A percentile compares a stretch with the other conserved stretches of the same genome.
Evolutionary conservation across 176 grass and related monocot genomes (phyloP).

Genomic region (maize (Zea mays)): DNA sequence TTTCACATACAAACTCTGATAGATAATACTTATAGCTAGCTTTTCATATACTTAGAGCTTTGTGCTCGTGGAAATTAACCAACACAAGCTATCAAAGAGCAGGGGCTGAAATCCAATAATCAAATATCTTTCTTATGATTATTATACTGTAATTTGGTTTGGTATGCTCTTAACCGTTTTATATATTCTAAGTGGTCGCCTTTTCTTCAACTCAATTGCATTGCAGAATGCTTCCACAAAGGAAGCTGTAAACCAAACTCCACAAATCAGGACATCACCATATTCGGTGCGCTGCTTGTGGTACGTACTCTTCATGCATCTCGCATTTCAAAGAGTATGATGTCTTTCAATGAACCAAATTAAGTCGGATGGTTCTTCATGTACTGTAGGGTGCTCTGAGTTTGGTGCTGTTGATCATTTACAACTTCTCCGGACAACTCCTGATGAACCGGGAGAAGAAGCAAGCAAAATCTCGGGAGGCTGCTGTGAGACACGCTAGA

Average conservation of each 20-base stretch:
- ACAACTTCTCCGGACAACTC: slow-evolving; percentile 94
- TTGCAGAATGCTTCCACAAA: slow-evolving; percentile 76
- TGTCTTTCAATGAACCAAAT: too few relatives aligned
- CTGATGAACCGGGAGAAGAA: slow-evolving; percentile 75
- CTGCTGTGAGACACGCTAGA: slow-evolving; percentile 65
- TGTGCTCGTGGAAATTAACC: background rate
- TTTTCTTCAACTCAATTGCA: background rate
- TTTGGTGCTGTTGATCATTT: slow-evolving; percentile 75
- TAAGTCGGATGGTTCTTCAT: too few relatives aligned
- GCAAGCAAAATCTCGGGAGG: slow-evolving; percentile 90
- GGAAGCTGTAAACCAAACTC: slow-evolving; percentile 73
- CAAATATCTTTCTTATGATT: background rate
- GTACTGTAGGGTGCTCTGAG: slow-evolving; percentile 58
- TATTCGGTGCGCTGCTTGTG: slow-evolving; percentile 79
- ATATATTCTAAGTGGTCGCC: background rate
- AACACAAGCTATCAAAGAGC: background rate
- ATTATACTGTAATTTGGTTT: background rate
- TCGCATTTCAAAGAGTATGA: too few relatives aligned
- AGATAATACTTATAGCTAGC: too few relatives aligned
- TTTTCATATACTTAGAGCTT: background rate
- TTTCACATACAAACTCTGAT: background rate
- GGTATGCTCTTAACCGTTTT: background rate
- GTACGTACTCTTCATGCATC: slow-evolving; percentile 24
- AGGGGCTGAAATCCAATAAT: background rate
- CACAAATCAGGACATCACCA: slow-evolving; percentile 85